A percentile compares a stretch with the other conserved stretches of the same genome.
Conservation (phyloP, 805 yeast genomes). For the Yarrowia keelungensis region DNA sequence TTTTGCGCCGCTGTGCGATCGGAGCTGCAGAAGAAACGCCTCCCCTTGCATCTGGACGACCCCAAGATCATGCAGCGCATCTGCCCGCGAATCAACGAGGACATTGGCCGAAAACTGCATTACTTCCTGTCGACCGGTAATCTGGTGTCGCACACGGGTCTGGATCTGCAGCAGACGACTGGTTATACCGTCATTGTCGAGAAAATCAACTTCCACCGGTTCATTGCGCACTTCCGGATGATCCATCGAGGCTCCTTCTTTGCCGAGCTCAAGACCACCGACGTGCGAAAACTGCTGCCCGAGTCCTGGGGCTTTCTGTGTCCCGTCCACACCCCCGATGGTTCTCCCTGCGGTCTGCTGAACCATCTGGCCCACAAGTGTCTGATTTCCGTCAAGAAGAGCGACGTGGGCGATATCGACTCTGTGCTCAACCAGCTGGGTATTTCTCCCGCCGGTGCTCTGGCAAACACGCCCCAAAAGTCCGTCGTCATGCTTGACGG, state of each 20-base stretch:
- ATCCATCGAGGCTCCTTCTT: slow-evolving; percentile 99
- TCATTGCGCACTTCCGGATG: slow-evolving; percentile 98
- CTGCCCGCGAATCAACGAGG: slow-evolving; percentile 81
- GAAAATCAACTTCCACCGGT: slow-evolving; percentile 95
- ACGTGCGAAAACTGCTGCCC: slow-evolving; percentile 94
- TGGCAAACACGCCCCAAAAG: slow-evolving; percentile 84
- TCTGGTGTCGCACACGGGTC: slow-evolving; percentile 93
- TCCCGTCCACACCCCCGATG: slow-evolving; percentile 99
- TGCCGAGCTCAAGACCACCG: slow-evolving; percentile 95
- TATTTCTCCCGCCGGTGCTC: slow-evolving; percentile 77
- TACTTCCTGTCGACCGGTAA: slow-evolving; percentile 97
- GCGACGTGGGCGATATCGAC: slow-evolving; percentile 78
- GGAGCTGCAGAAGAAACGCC: slow-evolving; percentile 74
- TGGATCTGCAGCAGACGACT: slow-evolving; percentile 96
- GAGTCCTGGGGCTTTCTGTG: slow-evolving; percentile 99
- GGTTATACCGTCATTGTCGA: slow-evolving; percentile 99
- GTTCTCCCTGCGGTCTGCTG: slow-evolving; percentile 97
- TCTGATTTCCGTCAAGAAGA: slow-evolving; percentile 75
- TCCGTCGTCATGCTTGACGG: slow-evolving; percentile 96
- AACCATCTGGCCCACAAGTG: slow-evolving; percentile 98
- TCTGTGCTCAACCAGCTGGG: slow-evolving; percentile 72
- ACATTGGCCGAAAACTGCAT: slow-evolving; percentile 92
- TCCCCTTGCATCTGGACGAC: slow-evolving; percentile 81
- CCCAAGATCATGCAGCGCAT: slow-evolving; percentile 82
- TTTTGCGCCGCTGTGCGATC: slow-evolving; percentile 76